A percentile compares a stretch with the other conserved stretches of the same genome.
These are phyloP conservation scores for Paecilomyces sp. DNA, from an alignment of 2,329 filamentous ascomycete species.

Conservation along the genomic window DNA sequence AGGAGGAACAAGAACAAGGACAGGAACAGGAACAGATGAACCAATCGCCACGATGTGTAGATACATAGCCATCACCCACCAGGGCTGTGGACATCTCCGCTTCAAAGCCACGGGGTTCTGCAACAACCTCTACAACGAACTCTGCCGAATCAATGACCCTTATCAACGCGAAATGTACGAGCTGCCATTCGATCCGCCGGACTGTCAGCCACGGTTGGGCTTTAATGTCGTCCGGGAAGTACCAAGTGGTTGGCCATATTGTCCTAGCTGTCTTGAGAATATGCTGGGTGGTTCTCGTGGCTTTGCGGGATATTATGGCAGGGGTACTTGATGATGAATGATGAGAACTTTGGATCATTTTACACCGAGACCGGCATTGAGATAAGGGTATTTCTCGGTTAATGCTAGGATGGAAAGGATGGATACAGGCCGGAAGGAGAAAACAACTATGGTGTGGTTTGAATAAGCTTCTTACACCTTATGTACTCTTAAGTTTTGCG, in stretches of 20 bases:
- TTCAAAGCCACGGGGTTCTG: slow-evolving; percentile 19
- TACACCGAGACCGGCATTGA: neutral
- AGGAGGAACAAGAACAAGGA: too few species aligned
- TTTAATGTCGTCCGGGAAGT: neutral
- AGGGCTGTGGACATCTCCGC: slow-evolving; percentile 16
- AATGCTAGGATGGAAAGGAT: too few species aligned
- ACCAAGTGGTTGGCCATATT: neutral
- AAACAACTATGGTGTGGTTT: too few species aligned
- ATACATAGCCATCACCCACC: slow-evolving; percentile 14
- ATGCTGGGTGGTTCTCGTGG: neutral
- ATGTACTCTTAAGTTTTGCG: too few species aligned
- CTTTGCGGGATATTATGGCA: neutral
- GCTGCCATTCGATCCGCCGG: slow-evolving; percentile 7
- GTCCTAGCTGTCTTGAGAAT: neutral
- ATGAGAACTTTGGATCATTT: neutral
- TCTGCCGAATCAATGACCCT: slow-evolving; percentile 24
- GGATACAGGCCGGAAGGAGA: too few species aligned
- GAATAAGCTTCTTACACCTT: too few species aligned
- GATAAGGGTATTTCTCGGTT: neutral
- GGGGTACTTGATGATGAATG: neutral
- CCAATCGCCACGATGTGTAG: slow-evolving; percentile 18
- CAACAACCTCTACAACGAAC: slow-evolving; percentile 11
- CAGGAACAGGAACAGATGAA: too few species aligned
- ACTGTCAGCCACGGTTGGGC: slow-evolving; percentile 4
- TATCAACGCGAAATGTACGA: slow-evolving; percentile 7